Conservation (phyloP, 768 basidiomycete genomes). For the Podaxis mareebaensis region DNA sequence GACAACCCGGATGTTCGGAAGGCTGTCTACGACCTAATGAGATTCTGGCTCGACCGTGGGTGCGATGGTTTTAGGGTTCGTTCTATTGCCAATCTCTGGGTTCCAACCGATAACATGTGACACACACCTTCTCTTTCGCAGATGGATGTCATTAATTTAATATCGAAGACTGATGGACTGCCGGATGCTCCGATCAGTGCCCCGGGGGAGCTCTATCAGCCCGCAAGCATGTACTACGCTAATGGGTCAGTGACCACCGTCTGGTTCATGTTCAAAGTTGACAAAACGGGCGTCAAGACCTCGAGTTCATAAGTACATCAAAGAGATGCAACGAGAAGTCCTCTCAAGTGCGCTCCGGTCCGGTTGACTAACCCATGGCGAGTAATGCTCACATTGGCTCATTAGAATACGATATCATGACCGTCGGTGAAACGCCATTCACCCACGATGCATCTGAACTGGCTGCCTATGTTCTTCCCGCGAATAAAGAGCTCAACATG, state of each 20-base stretch:
- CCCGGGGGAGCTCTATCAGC: constrained; percentile 52
- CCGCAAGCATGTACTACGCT: constrained; percentile 50
- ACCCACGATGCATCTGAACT: constrained; percentile 53
- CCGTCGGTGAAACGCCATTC: constrained; percentile 65
- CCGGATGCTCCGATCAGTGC: constrained; percentile 66
- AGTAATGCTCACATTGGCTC: not conserved
- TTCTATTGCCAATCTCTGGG: constrained; percentile 8
- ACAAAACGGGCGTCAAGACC: constrained; percentile 40
- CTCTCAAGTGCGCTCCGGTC: constrained; percentile 49
- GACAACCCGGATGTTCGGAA: constrained; percentile 62
- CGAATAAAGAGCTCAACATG: constrained; percentile 63
- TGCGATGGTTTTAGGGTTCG: constrained; percentile 75
- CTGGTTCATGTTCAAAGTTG: not conserved
- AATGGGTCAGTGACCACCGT: constrained; percentile 49
- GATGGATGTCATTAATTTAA: constrained; percentile 74
- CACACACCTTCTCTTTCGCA: constrained; percentile 20
- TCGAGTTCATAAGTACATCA: constrained; percentile 63
- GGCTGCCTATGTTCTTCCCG: constrained; percentile 55
- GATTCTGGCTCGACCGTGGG: constrained; percentile 73
- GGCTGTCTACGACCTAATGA: constrained; percentile 65
- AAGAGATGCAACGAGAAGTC: constrained; percentile 65
- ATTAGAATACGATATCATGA: constrained; percentile 58
- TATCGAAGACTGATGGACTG: constrained; percentile 61
- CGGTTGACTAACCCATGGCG: not conserved
- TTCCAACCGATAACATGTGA: not conserved